These are phyloP conservation scores for Rhodotorula diobovata DNA, from an alignment of 768 basidiomycete species.

Conservation along the genomic window DNA sequence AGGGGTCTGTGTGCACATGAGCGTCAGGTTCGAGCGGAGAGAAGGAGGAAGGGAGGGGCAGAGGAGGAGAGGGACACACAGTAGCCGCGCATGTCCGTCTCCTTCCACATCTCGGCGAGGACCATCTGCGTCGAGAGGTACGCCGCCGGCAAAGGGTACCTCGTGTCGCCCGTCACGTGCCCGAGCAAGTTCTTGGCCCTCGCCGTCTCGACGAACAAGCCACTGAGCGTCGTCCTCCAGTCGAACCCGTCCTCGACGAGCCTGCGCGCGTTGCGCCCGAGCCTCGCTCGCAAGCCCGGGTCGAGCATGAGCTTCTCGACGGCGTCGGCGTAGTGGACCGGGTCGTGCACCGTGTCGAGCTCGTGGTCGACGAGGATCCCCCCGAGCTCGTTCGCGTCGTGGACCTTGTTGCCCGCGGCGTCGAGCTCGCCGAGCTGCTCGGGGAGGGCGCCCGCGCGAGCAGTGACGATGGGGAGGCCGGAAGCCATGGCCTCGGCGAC, in stretches of 20 bases:
- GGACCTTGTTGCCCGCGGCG: background rate
- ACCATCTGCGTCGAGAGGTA: constrained; percentile 25
- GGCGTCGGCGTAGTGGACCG: constrained; percentile 18
- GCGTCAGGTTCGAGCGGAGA: background rate
- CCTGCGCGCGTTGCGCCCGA: constrained; percentile 21
- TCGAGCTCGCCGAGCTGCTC: constrained; percentile 35
- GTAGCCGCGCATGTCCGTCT: constrained; percentile 10
- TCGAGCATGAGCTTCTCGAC: constrained; percentile 19
- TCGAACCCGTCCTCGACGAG: constrained; percentile 32
- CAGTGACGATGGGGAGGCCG: constrained; percentile 36
- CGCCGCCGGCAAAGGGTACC: constrained; percentile 29
- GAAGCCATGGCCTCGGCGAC: constrained; percentile 41
- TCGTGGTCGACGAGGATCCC: constrained; percentile 28
- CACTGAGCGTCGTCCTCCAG: constrained; percentile 25
- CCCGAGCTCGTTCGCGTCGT: constrained; percentile 5
- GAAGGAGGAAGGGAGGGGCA: background rate
- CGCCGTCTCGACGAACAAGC: constrained; percentile 19
- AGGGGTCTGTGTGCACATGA: background rate
- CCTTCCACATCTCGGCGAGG: constrained; percentile 17
- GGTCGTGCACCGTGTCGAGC: constrained; percentile 18
- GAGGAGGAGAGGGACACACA: constrained; percentile 7
- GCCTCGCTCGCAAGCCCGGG: background rate
- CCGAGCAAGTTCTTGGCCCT: constrained; percentile 8
- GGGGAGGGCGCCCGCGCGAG: constrained; percentile 33
- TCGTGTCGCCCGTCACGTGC: background rate